Evolutionary conservation across 2,329 filamentous ascomycete genomes (phyloP).

Genomic region (Tothia fuscella): DNA sequence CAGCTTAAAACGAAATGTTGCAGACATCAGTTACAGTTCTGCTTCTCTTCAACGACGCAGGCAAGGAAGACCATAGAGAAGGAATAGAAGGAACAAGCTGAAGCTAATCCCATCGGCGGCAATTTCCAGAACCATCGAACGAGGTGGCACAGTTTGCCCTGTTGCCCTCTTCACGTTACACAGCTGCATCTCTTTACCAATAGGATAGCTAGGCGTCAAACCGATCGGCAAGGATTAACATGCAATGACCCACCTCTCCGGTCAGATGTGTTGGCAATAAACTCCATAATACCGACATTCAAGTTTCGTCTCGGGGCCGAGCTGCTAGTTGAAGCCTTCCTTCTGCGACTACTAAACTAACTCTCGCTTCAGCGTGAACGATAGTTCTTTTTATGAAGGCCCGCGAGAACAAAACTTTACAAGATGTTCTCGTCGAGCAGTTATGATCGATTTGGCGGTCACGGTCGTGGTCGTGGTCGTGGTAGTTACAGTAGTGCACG

Average conservation of each 20-base stretch:
- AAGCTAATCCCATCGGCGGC: no score
- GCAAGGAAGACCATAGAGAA: not conserved
- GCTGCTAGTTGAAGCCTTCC: not conserved
- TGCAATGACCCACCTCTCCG: not conserved
- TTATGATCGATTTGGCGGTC: not conserved
- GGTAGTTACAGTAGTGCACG: not conserved
- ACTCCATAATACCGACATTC: not conserved
- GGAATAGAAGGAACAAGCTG: no score
- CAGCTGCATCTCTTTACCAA: not conserved
- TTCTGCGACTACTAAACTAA: not conserved
- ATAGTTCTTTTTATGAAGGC: not conserved
- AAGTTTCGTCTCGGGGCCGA: not conserved
- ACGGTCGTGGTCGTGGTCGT: not conserved
- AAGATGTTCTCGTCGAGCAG: not conserved
- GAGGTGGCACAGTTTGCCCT: not conserved
- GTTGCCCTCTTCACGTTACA: conserved; percentile 1
- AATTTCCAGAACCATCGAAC: not conserved
- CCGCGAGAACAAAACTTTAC: not conserved
- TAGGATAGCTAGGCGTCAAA: not conserved
- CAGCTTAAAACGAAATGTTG: no score
- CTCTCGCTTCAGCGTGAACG: not conserved
- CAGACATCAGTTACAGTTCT: no score
- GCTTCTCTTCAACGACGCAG: no score
- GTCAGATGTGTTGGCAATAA: not conserved
- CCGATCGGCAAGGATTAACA: not conserved